Evolutionary conservation across 2,329 filamentous ascomycete genomes (phyloP), one percentile per base, ranked within the genome.

Genomic region (Nectriaceae sp.): DNA sequence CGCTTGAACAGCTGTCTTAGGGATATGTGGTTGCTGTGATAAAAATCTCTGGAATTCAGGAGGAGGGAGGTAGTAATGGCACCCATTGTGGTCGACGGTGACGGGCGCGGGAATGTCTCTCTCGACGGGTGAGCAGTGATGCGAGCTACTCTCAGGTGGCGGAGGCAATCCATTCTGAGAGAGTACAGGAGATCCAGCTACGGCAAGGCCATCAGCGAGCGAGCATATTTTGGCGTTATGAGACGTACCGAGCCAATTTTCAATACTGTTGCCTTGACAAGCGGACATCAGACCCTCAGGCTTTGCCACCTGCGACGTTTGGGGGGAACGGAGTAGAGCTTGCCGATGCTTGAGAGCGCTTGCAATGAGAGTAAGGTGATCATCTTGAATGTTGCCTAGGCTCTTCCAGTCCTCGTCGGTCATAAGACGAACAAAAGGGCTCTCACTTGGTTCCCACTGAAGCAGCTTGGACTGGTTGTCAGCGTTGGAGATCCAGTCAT

Each of bases 201-300:
- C 6, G n/a, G n/a, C n/a, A n/a, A n/a, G n/a, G n/a, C n/a, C n/a
- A n/a, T n/a, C n/a, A n/a, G n/a, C n/a, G n/a, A n/a, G n/a, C n/a
- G n/a, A n/a, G n/a, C n/a, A n/a, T n/a, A n/a, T n/a, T n/a, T n/a
- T n/a, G n/a, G n/a, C n/a, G n/a, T n/a, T n/a, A n/a, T n/a, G n/a
- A 29, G 5, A 53, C 66, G 54, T 57, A 72, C 70, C 62, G 31
- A 73, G 60, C 70, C 70, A 73, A 44, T 69, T 67, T 26, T 71
- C 61, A 3, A 70, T 49, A 15, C 48, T 57, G 11, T 63, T 50
- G 3, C 50, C 55, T 5, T 49, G 45, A 26, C 57, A 64, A 8
- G 65, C 66, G 21, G 58, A 47, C 40, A 58, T 42, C 3, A 70
- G 47, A 26, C 65, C 65, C 31, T 50, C 57, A 5, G 59, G 63